Percentiles rank a stretch among this genome's conserved stretches.
Conservation (phyloP, 495 filamentous ascomycete species). For the Hypoxylon fuscum region DNA sequence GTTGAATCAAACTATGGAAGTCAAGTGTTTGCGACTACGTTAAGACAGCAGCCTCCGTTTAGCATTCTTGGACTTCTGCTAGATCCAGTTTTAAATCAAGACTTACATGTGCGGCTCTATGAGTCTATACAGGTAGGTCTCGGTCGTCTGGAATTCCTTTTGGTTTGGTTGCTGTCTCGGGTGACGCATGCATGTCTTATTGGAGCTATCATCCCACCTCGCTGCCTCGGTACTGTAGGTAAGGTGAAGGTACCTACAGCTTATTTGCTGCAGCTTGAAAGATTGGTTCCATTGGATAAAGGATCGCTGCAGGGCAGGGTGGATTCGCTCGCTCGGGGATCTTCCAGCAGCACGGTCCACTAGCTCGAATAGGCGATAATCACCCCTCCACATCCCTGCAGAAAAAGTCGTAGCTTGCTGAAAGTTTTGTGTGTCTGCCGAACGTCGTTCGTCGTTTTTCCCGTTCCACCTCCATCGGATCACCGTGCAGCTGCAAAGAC, state of each 20-base stretch:
- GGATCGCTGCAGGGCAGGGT: not conserved
- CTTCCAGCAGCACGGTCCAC: conserved; percentile 19
- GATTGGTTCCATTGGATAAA: not conserved
- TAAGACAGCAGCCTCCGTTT: not conserved
- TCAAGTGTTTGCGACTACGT: too few species aligned
- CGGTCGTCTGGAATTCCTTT: not conserved
- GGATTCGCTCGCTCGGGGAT: conserved; percentile 7
- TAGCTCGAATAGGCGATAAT: conserved; percentile 3
- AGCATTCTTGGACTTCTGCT: not conserved
- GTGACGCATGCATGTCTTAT: conserved; percentile 1
- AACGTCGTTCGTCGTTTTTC: too few species aligned
- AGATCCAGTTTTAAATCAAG: too few species aligned
- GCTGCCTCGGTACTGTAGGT: not conserved
- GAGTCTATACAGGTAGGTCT: too few species aligned
- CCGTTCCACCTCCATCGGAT: not conserved
- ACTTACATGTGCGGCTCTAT: not conserved
- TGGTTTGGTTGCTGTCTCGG: not conserved
- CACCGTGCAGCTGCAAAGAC: too few species aligned
- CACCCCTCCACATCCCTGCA: conserved; percentile 3
- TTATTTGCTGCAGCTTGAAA: not conserved
- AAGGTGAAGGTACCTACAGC: not conserved
- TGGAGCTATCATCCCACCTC: not conserved
- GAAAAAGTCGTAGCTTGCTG: conserved; percentile 15
- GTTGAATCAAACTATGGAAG: too few species aligned
- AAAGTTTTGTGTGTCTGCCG: too few species aligned